Evolutionary conservation across 2,329 filamentous ascomycete genomes (phyloP).

Genomic region (Aplosporella prunicola): DNA sequence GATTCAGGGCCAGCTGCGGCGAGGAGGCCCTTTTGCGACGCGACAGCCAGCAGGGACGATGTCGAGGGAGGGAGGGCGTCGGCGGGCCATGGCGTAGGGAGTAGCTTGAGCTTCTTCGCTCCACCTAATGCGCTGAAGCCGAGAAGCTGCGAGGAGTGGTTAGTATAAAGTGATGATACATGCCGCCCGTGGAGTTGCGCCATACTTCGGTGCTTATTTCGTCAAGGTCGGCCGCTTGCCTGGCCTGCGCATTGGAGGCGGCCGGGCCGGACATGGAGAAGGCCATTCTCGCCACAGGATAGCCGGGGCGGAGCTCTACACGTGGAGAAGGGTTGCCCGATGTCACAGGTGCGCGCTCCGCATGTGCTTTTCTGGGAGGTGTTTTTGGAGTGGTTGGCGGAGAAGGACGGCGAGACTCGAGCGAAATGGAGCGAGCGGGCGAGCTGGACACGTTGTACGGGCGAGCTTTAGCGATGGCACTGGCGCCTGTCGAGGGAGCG

Average conservation of each 20-base stretch:
- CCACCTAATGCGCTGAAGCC: conserved; percentile 74
- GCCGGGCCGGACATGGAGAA: conserved; percentile 48
- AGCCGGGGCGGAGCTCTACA: conserved; percentile 20
- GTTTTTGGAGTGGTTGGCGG: conserved; percentile 15
- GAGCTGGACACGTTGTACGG: conserved; percentile 11
- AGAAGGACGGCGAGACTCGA: conserved; percentile 17
- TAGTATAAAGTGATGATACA: conserved; percentile 2
- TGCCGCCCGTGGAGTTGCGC: not conserved
- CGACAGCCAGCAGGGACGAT: conserved; percentile 75
- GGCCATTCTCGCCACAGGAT: conserved; percentile 44
- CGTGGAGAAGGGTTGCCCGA: conserved; percentile 15
- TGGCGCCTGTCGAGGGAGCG: not conserved
- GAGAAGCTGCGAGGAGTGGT: conserved; percentile 33
- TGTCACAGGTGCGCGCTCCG: conserved; percentile 20
- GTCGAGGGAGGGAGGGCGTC: conserved; percentile 62
- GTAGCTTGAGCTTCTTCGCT: conserved; percentile 69
- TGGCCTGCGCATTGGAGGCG: conserved; percentile 31
- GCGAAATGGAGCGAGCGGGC: conserved; percentile 19
- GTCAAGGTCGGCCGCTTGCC: conserved; percentile 57
- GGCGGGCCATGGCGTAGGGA: conserved; percentile 68
- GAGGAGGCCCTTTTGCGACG: conserved; percentile 68
- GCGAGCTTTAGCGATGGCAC: too few species aligned
- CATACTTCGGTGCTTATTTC: conserved; percentile 74
- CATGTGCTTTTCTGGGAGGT: conserved; percentile 2
- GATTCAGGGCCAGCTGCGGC: conserved; percentile 79